Evolutionary conservation across 768 basidiomycete species (phyloP).

Genomic region (Mrakia hoshinonis): DNA sequence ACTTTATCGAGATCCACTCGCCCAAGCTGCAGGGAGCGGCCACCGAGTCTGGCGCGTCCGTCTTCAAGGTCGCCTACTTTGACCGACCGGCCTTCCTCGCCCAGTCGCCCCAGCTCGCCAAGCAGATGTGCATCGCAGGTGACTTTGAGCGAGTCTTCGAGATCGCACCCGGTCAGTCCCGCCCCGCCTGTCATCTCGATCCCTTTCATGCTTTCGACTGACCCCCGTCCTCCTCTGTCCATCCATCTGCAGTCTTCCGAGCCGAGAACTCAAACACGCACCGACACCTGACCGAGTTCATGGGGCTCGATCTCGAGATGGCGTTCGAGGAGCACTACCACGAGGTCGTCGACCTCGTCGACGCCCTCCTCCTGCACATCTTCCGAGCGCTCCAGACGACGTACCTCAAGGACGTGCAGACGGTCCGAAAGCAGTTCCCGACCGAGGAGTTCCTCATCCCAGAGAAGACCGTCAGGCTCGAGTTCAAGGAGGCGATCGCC

Average conservation of each 20-base stretch:
- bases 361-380: conserved; percentile 72
- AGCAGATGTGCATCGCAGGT: conserved; percentile 98
- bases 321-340: conserved; percentile 97
- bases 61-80: conserved; percentile 97
- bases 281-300: conserved; percentile 96
- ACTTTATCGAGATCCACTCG: conserved; percentile 91
- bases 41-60: conserved; percentile 91
- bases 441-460: conserved; percentile 93
- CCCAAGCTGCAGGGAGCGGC: conserved; percentile 96
- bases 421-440: conserved; percentile 77
- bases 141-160: conserved; percentile 98
- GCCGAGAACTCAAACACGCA: conserved; percentile 94
- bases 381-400: conserved; percentile 72
- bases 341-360: conserved; percentile 88
- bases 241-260: conserved; percentile 68
- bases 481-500: conserved; percentile 79
- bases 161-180: conserved; percentile 54
- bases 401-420: conserved; percentile 72
- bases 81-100: conserved; percentile 89
- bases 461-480: conserved; percentile 74
- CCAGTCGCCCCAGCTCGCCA: conserved; percentile 92
- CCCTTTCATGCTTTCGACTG: background rate
- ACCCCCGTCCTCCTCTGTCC: background rate
- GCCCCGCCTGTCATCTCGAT: too few species aligned
- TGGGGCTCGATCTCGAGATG: conserved; percentile 99